These are phyloP conservation scores for Backusella sp. DNA, from an alignment of 192 early-diverging fungal species.

Conservation along the genomic window DNA sequence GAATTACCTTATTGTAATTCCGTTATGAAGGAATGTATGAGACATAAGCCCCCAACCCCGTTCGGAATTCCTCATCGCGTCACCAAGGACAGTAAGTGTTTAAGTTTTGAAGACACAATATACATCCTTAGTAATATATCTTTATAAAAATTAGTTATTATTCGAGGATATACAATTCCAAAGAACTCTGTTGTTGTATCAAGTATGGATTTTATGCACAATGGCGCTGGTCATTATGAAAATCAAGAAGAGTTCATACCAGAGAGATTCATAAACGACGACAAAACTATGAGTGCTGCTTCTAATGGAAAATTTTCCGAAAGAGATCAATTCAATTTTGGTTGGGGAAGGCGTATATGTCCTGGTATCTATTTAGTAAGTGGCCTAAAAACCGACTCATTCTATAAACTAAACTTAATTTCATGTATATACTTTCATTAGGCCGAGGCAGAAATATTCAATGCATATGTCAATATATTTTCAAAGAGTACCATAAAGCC, in stretches of 20 bases:
- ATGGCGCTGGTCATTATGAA: constrained; percentile 26
- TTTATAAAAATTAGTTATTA: neutral
- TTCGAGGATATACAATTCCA: constrained; percentile 45
- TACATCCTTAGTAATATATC: neutral
- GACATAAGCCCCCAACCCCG: neutral
- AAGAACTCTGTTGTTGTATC: constrained; percentile 44
- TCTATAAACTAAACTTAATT: neutral
- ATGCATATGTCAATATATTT: neutral
- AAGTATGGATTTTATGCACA: constrained; percentile 50
- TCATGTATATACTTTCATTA: neutral
- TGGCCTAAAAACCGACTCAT: neutral
- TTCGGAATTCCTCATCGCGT: constrained; percentile 19
- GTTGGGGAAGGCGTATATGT: constrained; percentile 21
- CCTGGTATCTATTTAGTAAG: constrained; percentile 15
- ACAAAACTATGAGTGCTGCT: constrained; percentile 1
- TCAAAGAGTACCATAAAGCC: neutral
- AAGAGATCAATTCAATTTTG: constrained; percentile 23
- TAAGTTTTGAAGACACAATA: neutral
- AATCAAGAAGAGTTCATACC: constrained; percentile 50
- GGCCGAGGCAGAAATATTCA: constrained; percentile 2
- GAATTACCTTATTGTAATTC: constrained; percentile 24
- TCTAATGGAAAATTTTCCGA: constrained; percentile 18
- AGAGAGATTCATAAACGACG: constrained; percentile 31
- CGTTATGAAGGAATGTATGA: constrained; percentile 19
- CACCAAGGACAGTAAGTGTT: constrained; percentile 19